phyloP scores from a whole-genome alignment of 108 stramenopile species.

The Fistulifera solaris region DNA sequence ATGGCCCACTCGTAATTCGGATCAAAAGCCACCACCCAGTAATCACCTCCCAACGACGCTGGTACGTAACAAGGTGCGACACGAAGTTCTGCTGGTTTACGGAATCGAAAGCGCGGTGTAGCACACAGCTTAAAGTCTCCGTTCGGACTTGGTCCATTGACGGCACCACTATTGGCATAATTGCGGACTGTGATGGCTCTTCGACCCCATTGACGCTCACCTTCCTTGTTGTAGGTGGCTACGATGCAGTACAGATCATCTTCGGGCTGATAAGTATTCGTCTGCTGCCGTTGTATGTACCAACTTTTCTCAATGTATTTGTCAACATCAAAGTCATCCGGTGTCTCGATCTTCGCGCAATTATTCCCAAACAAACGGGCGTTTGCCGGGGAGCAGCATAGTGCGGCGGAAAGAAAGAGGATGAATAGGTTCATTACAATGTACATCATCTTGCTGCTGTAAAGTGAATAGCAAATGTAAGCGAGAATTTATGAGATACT shows the following conservation, averaged over 20 bases:
- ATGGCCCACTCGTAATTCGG: slow-evolving; percentile 1
- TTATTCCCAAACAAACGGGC: too few relatives aligned
- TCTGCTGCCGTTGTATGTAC: neutral
- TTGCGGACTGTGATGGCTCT: neutral
- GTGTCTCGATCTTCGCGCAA: too few relatives aligned
- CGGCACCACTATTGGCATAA: neutral
- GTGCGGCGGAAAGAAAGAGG: too few relatives aligned
- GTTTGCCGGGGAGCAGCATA: too few relatives aligned
- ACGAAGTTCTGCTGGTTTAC: neutral
- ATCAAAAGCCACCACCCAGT: neutral
- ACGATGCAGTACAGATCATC: neutral
- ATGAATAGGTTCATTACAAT: too few relatives aligned
- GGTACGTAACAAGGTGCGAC: neutral
- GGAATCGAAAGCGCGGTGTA: neutral
- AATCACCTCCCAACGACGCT: neutral
- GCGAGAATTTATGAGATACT: too few relatives aligned
- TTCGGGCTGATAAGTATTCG: neutral
- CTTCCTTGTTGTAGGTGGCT: neutral
- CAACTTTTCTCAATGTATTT: neutral
- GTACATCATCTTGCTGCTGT: too few relatives aligned
- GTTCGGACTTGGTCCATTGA: neutral
- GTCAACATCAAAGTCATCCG: neutral
- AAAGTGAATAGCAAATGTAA: too few relatives aligned
- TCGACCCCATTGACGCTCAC: neutral
- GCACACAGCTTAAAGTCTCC: neutral